Conservation (phyloP, 192 early-diverging fungal species). For the Coemansia sp. region DNA sequence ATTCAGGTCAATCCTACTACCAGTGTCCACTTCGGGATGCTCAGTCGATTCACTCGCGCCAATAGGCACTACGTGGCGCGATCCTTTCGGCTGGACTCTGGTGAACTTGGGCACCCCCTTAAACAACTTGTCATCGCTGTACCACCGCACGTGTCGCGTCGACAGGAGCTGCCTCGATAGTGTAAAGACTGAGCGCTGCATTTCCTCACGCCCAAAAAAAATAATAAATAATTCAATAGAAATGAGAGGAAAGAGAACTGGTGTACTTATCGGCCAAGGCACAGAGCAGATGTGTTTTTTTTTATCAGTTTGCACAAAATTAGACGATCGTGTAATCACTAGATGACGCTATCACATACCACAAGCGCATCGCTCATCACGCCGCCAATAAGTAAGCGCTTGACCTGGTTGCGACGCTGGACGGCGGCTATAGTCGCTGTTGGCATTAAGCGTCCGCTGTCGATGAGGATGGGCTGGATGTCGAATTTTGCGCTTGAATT, state of each 20-base stretch:
- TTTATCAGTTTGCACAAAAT: background rate
- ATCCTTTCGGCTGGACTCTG: slow-evolving; percentile 22
- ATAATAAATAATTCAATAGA: background rate
- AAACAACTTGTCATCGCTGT: slow-evolving; percentile 29
- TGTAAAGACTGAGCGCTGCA: slow-evolving; percentile 7
- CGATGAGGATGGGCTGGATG: slow-evolving; percentile 33
- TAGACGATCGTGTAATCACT: background rate
- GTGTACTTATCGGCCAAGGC: background rate
- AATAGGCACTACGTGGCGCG: background rate
- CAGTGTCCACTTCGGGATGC: slow-evolving; percentile 11
- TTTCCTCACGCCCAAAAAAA: background rate
- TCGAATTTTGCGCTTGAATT: slow-evolving; percentile 18
- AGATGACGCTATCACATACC: slow-evolving; percentile 21
- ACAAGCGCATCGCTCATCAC: slow-evolving; percentile 44
- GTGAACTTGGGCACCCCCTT: slow-evolving; percentile 52
- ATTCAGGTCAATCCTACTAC: slow-evolving; percentile 24
- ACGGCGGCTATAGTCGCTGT: slow-evolving; percentile 48
- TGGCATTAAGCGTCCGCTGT: slow-evolving; percentile 50
- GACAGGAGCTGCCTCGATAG: background rate
- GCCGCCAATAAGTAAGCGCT: slow-evolving; percentile 46
- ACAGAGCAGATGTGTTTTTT: too few relatives aligned
- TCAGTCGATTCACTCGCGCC: background rate
- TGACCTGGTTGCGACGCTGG: slow-evolving; percentile 43
- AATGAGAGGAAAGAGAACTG: background rate
- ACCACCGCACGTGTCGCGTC: slow-evolving; percentile 2